Conservation (phyloP, 164 flowering plant species). For the Chloranthus sessilifolius region DNA sequence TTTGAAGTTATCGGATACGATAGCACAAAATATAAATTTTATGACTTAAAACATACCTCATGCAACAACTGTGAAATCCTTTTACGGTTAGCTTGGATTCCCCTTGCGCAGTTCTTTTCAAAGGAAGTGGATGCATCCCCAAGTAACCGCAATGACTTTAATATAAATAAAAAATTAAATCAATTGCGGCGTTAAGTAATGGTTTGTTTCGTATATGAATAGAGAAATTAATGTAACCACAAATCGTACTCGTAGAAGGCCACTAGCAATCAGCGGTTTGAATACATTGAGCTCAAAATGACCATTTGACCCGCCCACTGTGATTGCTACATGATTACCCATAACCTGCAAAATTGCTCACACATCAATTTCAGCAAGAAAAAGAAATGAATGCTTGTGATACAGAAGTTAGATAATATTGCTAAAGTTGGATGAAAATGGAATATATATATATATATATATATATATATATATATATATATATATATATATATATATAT, state of each 20-base stretch:
- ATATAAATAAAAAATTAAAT: constrained; percentile 17
- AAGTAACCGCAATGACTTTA: constrained; percentile 88
- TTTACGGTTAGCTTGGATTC: constrained; percentile 83
- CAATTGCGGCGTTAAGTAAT: background rate
- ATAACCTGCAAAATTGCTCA: constrained; percentile 72
- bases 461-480: no score
- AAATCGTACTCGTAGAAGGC: constrained; percentile 66
- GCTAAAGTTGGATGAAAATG: no score
- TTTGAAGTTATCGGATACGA: constrained; percentile 1
- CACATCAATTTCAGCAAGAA: no score
- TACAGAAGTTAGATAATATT: no score
- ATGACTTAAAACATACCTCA: constrained; percentile 46
- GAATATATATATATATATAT: no score
- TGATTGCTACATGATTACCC: constrained; percentile 94
- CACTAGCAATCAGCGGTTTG: constrained; percentile 94
- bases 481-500: no score
- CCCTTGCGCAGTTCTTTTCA: constrained; percentile 93
- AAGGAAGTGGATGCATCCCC: constrained; percentile 97
- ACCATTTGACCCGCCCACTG: constrained; percentile 95
- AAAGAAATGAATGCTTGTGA: no score
- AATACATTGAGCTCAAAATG: constrained; percentile 96
- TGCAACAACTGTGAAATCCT: constrained; percentile 89
- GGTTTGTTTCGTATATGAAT: no score
- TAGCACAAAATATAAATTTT: background rate
- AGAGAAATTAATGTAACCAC: background rate